Percentiles rank a stretch among this genome's conserved stretches.
phyloP scores from a whole-genome alignment of 2,329 filamentous ascomycete genomes.

The Sporothrix protearum region DNA sequence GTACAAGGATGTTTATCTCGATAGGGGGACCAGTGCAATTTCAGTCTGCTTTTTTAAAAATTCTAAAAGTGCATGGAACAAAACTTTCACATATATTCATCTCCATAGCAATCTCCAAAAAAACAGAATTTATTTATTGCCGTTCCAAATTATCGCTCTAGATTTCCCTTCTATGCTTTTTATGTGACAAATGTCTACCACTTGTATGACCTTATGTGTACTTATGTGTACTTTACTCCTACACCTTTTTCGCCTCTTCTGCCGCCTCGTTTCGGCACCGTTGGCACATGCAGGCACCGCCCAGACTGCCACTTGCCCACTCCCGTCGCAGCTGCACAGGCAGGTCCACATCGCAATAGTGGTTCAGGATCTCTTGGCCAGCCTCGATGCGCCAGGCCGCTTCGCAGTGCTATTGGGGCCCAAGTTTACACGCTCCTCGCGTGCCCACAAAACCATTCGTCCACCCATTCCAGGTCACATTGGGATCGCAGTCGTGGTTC shows the following conservation, averaged over 20 bases:
- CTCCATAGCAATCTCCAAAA: neutral
- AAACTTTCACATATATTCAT: neutral
- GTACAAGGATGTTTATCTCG: constrained; percentile 5
- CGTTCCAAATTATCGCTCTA: neutral
- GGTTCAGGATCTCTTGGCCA: constrained; percentile 84
- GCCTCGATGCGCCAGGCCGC: constrained; percentile 58
- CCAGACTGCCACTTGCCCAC: constrained; percentile 83
- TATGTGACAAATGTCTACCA: neutral
- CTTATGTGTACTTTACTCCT: no score
- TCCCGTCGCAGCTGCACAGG: constrained; percentile 77
- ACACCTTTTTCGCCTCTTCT: constrained; percentile 19
- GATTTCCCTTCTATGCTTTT: neutral
- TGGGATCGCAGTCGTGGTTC: constrained; percentile 94
- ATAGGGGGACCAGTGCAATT: neutral
- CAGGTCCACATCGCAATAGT: constrained; percentile 86
- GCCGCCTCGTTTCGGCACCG: constrained; percentile 72
- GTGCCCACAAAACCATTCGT: constrained; percentile 66
- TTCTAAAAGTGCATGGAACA: neutral
- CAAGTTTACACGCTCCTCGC: constrained; percentile 53
- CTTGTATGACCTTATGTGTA: neutral
- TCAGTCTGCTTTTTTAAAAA: neutral
- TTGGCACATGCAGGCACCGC: constrained; percentile 81
- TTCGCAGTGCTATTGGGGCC: constrained; percentile 9
- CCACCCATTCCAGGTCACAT: constrained; percentile 91
- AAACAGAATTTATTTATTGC: neutral